A percentile compares a stretch with the other conserved stretches of the same genome.
These are phyloP conservation scores for Fulvia fulva DNA, from an alignment of 2,329 filamentous ascomycete species.

Conservation along the genomic window DNA sequence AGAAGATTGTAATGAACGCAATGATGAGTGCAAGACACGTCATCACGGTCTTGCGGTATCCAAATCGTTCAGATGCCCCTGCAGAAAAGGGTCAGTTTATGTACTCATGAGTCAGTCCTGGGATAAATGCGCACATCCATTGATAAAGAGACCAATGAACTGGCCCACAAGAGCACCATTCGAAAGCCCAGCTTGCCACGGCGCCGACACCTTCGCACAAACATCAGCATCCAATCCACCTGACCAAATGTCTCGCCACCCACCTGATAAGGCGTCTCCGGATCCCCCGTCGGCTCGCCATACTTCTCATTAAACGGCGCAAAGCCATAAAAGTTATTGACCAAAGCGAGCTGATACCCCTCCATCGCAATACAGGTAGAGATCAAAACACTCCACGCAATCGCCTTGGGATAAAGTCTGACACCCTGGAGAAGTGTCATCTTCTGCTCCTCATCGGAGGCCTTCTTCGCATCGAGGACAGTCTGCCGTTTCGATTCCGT, in stretches of 20 bases:
- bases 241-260: too few relatives aligned
- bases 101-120: too few relatives aligned
- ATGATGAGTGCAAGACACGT: slow-evolving; percentile 41
- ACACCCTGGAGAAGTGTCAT: slow-evolving; percentile 67
- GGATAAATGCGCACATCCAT: slow-evolving; percentile 33
- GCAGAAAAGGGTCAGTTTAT: too few relatives aligned
- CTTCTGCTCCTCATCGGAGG: slow-evolving; percentile 47
- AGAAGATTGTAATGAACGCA: slow-evolving; percentile 48
- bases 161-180: slow-evolving; percentile 48
- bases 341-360: slow-evolving; percentile 76
- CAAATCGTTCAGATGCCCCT: slow-evolving; percentile 41
- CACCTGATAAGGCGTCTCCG: slow-evolving; percentile 6
- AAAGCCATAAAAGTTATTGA: slow-evolving; percentile 71
- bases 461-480: slow-evolving; percentile 41
- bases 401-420: slow-evolving; percentile 79
- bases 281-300: not conserved
- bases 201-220: slow-evolving; percentile 39
- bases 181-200: slow-evolving; percentile 46
- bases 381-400: slow-evolving; percentile 77
- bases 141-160: slow-evolving; percentile 43
- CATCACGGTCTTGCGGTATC: slow-evolving; percentile 46
- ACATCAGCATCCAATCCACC: slow-evolving; percentile 24
- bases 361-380: slow-evolving; percentile 90
- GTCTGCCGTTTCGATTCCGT: slow-evolving; percentile 15
- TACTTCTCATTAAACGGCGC: slow-evolving; percentile 41